Evolutionary conservation across 2,329 filamentous ascomycete species (phyloP).

Genomic region (Lecanosticta acicola): DNA sequence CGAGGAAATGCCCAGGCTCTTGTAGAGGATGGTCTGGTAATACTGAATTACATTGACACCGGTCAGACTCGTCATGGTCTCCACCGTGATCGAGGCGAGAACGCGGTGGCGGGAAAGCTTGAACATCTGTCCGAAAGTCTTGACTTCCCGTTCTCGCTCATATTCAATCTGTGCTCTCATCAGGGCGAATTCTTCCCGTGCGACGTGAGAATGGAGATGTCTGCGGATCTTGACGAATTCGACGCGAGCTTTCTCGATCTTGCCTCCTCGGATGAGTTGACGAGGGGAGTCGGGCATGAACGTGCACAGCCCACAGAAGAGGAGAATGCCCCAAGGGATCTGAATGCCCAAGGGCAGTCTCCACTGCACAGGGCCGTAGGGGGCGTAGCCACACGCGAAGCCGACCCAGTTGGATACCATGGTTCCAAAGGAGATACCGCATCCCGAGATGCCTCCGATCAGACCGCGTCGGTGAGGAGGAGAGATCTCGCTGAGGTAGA

Average conservation of each 20-base stretch:
- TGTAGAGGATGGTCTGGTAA: slow-evolving; percentile 47
- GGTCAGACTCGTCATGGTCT: slow-evolving; percentile 54
- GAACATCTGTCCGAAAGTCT: slow-evolving; percentile 49
- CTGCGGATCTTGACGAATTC: slow-evolving; percentile 47
- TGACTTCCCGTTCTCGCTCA: slow-evolving; percentile 53
- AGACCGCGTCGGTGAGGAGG: slow-evolving; percentile 43
- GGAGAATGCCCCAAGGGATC: slow-evolving; percentile 51
- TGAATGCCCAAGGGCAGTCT: slow-evolving; percentile 51
- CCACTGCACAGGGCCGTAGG: slow-evolving; percentile 52
- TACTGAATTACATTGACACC: slow-evolving; percentile 54
- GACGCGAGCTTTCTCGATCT: slow-evolving; percentile 43
- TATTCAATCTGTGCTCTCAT: slow-evolving; percentile 49
- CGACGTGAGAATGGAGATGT: slow-evolving; percentile 41
- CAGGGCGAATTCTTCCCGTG: slow-evolving; percentile 48
- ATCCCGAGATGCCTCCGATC: slow-evolving; percentile 47
- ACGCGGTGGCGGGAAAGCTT: slow-evolving; percentile 48
- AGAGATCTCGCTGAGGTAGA: slow-evolving; percentile 53
- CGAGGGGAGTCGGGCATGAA: slow-evolving; percentile 55
- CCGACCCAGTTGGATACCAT: slow-evolving; percentile 56
- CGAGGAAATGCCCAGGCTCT: slow-evolving; percentile 48
- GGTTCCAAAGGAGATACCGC: slow-evolving; percentile 52
- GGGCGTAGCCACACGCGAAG: slow-evolving; percentile 50
- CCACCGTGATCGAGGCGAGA: slow-evolving; percentile 51
- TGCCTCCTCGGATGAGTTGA: slow-evolving; percentile 48
- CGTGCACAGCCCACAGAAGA: slow-evolving; percentile 50